These are phyloP conservation scores for Melaleuca alternifolia DNA, from an alignment of 345 rosid species.

Conservation along the genomic window DNA sequence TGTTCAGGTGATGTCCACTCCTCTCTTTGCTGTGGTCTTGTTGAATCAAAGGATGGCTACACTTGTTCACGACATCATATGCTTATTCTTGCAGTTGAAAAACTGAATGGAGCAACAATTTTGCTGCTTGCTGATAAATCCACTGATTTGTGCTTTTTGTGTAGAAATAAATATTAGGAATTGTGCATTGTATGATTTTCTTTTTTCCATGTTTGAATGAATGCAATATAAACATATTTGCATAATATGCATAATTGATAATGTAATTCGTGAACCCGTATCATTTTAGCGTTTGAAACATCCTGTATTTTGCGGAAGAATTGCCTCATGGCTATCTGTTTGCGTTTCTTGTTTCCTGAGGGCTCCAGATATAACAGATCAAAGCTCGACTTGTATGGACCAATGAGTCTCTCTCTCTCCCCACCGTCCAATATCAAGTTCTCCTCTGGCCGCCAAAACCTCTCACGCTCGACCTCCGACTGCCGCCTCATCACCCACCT, in stretches of 20 bases:
- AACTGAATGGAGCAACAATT: accelerated
- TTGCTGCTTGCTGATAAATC: not conserved
- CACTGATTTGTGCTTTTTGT: not conserved
- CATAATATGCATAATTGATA: not conserved
- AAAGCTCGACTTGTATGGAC: not conserved
- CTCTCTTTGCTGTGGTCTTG: no score
- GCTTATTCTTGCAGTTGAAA: not conserved
- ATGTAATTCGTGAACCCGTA: not conserved
- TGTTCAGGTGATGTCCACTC: no score
- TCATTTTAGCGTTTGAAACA: not conserved
- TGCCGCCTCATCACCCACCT: not conserved
- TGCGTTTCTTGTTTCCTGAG: not conserved
- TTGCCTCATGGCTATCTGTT: not conserved
- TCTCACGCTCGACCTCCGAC: not conserved
- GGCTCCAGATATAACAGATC: not conserved
- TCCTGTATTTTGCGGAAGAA: not conserved
- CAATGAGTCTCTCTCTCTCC: not conserved
- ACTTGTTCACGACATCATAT: no score
- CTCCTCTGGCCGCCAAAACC: not conserved
- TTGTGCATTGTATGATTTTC: no score
- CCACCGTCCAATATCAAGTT: not conserved
- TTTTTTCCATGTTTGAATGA: no score
- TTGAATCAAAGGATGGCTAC: no score
- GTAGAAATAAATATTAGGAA: not conserved
- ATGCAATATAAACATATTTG: not conserved